Evolutionary conservation across 176 grass and related monocot species (phyloP).

Genomic region (Ampelocalamus luodianensis): DNA sequence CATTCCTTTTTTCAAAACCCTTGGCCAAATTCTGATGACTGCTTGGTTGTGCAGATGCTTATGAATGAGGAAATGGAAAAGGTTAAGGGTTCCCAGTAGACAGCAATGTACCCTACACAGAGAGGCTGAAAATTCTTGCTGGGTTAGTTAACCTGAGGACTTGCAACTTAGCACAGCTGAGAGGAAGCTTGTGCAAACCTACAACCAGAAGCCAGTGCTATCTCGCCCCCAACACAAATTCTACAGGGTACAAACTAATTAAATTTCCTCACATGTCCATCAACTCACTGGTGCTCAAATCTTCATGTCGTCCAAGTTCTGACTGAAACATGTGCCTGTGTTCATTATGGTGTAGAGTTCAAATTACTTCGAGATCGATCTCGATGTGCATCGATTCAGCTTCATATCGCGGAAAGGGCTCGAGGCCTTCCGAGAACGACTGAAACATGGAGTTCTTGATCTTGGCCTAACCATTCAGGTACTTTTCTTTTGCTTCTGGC

Average conservation of each 20-base stretch:
- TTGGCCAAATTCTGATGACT: constrained; percentile 11
- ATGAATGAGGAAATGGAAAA: constrained; percentile 81
- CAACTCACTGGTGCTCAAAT: constrained; percentile 23
- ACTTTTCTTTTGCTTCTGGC: background rate
- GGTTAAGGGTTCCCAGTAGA: constrained; percentile 79
- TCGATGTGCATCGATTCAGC: constrained; percentile 92
- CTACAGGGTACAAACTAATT: constrained; percentile 61
- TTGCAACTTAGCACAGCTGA: constrained; percentile 75
- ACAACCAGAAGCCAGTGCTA: constrained; percentile 88
- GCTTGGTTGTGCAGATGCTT: constrained; percentile 59
- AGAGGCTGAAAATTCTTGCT: constrained; percentile 90
- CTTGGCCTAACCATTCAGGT: constrained; percentile 91
- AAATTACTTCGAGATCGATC: constrained; percentile 96
- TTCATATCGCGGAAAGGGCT: constrained; percentile 87
- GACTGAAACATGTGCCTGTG: constrained; percentile 18
- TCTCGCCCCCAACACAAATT: constrained; percentile 91
- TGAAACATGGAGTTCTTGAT: constrained; percentile 81
- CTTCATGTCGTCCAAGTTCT: constrained; percentile 8
- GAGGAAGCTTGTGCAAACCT: constrained; percentile 80
- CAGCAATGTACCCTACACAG: constrained; percentile 68
- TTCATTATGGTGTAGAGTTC: constrained; percentile 65
- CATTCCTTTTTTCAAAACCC: background rate
- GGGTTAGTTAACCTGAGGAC: constrained; percentile 82
- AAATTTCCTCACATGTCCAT: background rate
- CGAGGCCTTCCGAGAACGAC: constrained; percentile 67